Evolutionary conservation across 1,139 yeast species (phyloP), one percentile per base, ranked within the genome.

Genomic region (Meyerozyma carpophila): DNA sequence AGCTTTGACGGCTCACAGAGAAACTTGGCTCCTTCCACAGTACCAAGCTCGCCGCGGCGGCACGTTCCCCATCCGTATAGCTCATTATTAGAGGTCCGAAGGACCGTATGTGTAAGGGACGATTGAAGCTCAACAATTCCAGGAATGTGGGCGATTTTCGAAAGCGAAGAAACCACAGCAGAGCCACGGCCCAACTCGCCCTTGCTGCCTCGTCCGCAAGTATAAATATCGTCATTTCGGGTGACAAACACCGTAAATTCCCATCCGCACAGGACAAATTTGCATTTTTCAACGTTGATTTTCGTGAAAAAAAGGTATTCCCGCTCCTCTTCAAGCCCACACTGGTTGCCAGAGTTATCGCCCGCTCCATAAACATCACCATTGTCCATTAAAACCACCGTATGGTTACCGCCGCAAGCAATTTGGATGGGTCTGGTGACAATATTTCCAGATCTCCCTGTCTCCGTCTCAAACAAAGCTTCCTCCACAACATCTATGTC

Each of bases 381-480:
- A 42, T 72, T 63, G 2, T 62, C 67, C 11, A 79, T 58, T 7
- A 88, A 60, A 2, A 89, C 51, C 32, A 88, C 54, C 0, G 96
- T 83, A 59, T 93, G 98, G 56, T 90, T 91, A 0, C 98, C 98
- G 3, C 98, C 98, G 57, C 90, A 81, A 1, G 71, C 74, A 31
- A 82, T 70, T 58, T 65, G 71, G 37, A 53, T 47, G 0, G 82
- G 74, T 34, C 47, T 52, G 5, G 27, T 8, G 9, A 43, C 24
- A 16, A 43, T 11, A 28, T 36, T 40, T 1, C 49, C 38, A 1
- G 42, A 39, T 3, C 47, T 25, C 10, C 38, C 28, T 1, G 53
- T 56, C 32, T 43, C 41, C 18, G 32, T 41, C 13, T 45, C 49
- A 40, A 37, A 57, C 43, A 45, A 57, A 50, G 37, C 46, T 41